phyloP scores from a whole-genome alignment of 2,329 filamentous ascomycete species.

The Fusarium zealandicum region DNA sequence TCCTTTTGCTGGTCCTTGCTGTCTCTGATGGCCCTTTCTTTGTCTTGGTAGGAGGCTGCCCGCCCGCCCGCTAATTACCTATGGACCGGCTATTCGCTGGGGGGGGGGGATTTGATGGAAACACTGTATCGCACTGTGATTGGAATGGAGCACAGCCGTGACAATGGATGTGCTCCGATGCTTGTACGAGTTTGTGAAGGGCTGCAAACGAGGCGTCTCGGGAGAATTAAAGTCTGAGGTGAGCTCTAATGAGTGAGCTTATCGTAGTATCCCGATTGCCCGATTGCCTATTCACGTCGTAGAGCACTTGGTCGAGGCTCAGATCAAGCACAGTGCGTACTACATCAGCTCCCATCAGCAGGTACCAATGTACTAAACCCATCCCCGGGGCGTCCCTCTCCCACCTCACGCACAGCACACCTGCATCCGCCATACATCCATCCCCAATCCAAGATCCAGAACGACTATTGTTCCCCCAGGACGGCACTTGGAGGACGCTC shows the following conservation, averaged over 20 bases:
- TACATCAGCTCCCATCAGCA: not conserved
- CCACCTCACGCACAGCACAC: conserved; percentile 23
- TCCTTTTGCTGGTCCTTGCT: conserved; percentile 12
- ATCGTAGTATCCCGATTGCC: too few relatives aligned
- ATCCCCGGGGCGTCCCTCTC: conserved; percentile 14
- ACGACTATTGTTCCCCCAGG: conserved; percentile 35
- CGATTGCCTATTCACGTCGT: conserved; percentile 12
- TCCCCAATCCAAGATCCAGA: conserved; percentile 35
- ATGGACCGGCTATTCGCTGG: conserved; percentile 8
- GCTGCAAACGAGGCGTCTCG: not conserved
- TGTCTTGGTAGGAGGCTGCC: too few relatives aligned
- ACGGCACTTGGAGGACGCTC: conserved; percentile 26
- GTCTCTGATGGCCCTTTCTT: not conserved
- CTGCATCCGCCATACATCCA: conserved; percentile 28
- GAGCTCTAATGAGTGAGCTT: conserved; percentile 27
- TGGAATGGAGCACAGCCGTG: not conserved
- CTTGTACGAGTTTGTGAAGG: not conserved
- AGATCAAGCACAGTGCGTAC: conserved; percentile 18
- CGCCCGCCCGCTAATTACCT: conserved; percentile 20
- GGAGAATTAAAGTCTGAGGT: conserved; percentile 20
- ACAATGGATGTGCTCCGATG: not conserved
- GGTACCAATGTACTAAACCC: conserved; percentile 26
- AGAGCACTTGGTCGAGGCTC: not conserved
- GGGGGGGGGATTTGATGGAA: conserved; percentile 16
- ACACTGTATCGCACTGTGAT: conserved; percentile 28